These are phyloP conservation scores for Xylaria nigripes DNA, from an alignment of 495 filamentous ascomycete species.

Conservation along the genomic window DNA sequence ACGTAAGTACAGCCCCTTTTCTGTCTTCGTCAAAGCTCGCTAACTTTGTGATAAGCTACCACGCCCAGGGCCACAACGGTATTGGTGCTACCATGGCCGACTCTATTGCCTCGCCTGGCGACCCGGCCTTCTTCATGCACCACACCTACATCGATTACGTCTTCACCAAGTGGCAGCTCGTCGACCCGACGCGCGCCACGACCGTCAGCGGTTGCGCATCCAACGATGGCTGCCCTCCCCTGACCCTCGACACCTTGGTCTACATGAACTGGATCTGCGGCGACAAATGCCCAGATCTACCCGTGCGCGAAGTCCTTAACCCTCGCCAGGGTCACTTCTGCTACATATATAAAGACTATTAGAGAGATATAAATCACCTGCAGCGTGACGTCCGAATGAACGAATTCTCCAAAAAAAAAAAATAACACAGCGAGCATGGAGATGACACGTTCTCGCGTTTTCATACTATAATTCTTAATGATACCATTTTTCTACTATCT, in stretches of 20 bases:
- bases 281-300: slow-evolving; percentile 29
- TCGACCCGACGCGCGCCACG: slow-evolving; percentile 12
- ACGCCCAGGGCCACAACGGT: slow-evolving; percentile 28
- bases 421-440: neutral
- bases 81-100: slow-evolving; percentile 45
- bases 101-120: slow-evolving; percentile 47
- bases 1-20: slow-evolving; percentile 15
- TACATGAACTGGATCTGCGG: slow-evolving; percentile 32
- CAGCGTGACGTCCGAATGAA: neutral
- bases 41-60: slow-evolving; percentile 10
- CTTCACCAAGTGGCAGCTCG: slow-evolving; percentile 57
- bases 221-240: slow-evolving; percentile 20
- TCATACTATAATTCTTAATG: slow-evolving; percentile 11
- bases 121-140: slow-evolving; percentile 58
- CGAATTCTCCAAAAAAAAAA: neutral
- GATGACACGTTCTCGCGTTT: neutral
- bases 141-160: slow-evolving; percentile 56
- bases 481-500: slow-evolving; percentile 7
- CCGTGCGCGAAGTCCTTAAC: slow-evolving; percentile 27
- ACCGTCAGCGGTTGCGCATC: slow-evolving; percentile 27
- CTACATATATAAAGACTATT: slow-evolving; percentile 27
- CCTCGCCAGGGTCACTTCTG: slow-evolving; percentile 25
- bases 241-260: slow-evolving; percentile 31
- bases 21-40: neutral
- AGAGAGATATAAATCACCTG: slow-evolving; percentile 5